Conservation (phyloP, 768 basidiomycete species). For the Mycena rosella region DNA sequence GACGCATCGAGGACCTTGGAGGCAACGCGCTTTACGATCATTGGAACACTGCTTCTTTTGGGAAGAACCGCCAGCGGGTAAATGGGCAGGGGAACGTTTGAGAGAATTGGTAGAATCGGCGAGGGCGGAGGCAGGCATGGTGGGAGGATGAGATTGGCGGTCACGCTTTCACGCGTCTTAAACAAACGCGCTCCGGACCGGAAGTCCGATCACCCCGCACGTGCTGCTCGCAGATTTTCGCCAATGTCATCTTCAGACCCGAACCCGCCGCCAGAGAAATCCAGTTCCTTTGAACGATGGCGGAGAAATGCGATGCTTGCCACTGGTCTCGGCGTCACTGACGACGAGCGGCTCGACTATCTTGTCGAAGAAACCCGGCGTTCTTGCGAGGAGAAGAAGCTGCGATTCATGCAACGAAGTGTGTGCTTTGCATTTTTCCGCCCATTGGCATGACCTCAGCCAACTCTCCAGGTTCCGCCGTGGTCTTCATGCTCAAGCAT, state of each 20-base stretch:
- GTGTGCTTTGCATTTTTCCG: conserved; percentile 23
- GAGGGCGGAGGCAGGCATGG: conserved; percentile 25
- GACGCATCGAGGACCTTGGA: conserved; percentile 21
- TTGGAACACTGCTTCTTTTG: conserved; percentile 31
- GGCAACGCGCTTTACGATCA: conserved; percentile 29
- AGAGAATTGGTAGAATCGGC: conserved; percentile 31
- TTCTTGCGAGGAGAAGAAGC: conserved; percentile 78
- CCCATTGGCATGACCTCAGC: conserved; percentile 22
- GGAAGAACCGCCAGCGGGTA: background rate
- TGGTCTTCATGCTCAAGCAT: conserved; percentile 94
- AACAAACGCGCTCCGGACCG: conserved; percentile 11
- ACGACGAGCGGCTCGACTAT: conserved; percentile 60
- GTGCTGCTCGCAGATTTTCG: conserved; percentile 6
- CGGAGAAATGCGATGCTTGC: conserved; percentile 59
- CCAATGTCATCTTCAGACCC: conserved; percentile 3
- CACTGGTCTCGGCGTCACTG: conserved; percentile 62
- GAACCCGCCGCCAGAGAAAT: conserved; percentile 37
- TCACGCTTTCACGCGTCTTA: background rate
- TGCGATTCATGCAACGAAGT: conserved; percentile 75
- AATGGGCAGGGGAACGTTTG: conserved; percentile 22
- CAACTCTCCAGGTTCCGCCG: conserved; percentile 73
- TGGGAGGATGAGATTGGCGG: background rate
- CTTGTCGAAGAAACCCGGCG: conserved; percentile 51
- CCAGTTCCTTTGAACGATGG: conserved; percentile 63
- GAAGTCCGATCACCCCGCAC: background rate